Evolutionary conservation across 768 basidiomycete species (phyloP), one percentile per base, ranked within the genome.

Genomic region (Tricholomella constricta): DNA sequence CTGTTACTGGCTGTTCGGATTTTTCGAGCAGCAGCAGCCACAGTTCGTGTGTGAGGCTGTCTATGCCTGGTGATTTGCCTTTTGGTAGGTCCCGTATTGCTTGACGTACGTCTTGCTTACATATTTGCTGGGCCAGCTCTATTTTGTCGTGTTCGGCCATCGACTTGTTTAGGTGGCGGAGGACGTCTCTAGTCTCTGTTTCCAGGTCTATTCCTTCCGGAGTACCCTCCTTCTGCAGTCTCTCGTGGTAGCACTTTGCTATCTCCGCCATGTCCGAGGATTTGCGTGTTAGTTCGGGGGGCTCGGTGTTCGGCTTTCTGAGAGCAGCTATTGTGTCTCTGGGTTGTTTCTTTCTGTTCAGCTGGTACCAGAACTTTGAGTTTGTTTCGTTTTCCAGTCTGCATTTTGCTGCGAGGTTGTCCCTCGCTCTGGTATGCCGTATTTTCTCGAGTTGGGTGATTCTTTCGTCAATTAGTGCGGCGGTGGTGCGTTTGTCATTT

Each of bases 181-280:
- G 15, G n/a, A 19, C n/a, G 8, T 43, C 27, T 23, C 26, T 32
- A 36, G 35, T 29, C 22, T 35, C 36, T 31, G 43, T 19, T 11
- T 53, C 45, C 12, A 48, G 0, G 8, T 55, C 40, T 52, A 40
- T 35, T 38, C 52, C 35, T 15, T 56, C 31, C 38, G 35, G 6
- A 40, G 32, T 15, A n/a, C 48, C 61, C 23, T 48, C 49, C 12
- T 32, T 17, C 43, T 76, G 72, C 0, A 75, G 61, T 1, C 59
- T 10, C 1, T 67, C 47, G 43, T 74, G 69, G 43, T 71, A 62
- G 12, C 63, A 20, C 17, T 45, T 48, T 0, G 71, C 67, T 0
- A 74, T 46, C 0, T 70, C 48, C 0, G 71, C 67, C 74, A 76
- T 76, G n/a, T 66, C 45, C 0, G 52, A 7, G 0, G 70, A 67